Evolutionary conservation across 2,329 filamentous ascomycete species (phyloP).

Genomic region (Alternaria sp.): DNA sequence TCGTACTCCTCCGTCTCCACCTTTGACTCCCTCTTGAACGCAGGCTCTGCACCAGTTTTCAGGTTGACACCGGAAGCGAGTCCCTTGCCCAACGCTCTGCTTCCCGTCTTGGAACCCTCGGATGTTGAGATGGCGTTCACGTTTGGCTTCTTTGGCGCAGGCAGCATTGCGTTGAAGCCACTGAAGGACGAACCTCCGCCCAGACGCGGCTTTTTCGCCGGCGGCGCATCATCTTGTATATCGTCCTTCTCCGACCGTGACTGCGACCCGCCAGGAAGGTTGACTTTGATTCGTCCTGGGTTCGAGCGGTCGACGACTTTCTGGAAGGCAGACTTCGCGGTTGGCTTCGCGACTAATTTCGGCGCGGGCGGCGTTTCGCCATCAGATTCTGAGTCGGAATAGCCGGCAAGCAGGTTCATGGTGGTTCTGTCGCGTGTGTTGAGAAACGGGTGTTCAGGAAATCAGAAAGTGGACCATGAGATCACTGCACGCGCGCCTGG

Average conservation of each 20-base stretch:
- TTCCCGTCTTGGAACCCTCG: conserved; percentile 40
- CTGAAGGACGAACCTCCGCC: conserved; percentile 72
- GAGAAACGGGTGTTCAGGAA: conserved; percentile 3
- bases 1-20: conserved; percentile 46
- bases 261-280: conserved; percentile 67
- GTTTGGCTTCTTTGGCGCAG: conserved; percentile 74
- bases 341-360: conserved; percentile 53
- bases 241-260: conserved; percentile 51
- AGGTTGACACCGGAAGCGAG: conserved; percentile 71
- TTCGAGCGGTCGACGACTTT: conserved; percentile 84
- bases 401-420: conserved; percentile 79
- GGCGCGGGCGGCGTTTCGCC: conserved; percentile 58
- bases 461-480: conserved; percentile 24
- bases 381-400: conserved; percentile 80
- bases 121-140: conserved; percentile 29
- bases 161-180: conserved; percentile 86
- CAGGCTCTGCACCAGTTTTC: conserved; percentile 83
- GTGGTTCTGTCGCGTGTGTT: conserved; percentile 22
- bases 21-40: conserved; percentile 73
- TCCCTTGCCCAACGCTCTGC: conserved; percentile 47
- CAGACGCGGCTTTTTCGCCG: conserved; percentile 74
- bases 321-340: conserved; percentile 69
- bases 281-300: conserved; percentile 84
- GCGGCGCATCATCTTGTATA: conserved; percentile 57
- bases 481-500: conserved; percentile 20